Evolutionary conservation across 345 rosid species (phyloP), one percentile per base, ranked within the genome.

Genomic region (Acer saccharum): DNA sequence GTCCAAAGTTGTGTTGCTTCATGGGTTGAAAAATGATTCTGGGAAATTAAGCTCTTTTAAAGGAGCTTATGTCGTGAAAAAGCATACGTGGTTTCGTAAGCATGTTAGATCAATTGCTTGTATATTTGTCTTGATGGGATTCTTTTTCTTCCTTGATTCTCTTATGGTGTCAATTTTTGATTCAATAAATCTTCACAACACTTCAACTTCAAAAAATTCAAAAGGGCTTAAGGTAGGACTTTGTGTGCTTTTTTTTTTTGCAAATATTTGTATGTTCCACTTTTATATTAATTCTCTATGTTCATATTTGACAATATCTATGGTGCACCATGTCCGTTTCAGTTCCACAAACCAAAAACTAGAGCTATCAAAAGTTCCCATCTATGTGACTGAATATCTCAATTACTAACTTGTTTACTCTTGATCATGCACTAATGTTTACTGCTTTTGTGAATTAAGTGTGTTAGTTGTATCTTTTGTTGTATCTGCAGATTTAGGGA

Each of bases 111-210:
- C 86, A 0, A 72, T 91, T 74, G 83, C 83, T 77, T 77, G 80
- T 43, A 80, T 87, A 84, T 76, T 96, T 44, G 78, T 80, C 5
- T 77, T 88, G 76, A 71, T 87, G 69, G 77, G 82, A 72, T 87
- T 88, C 68, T 76, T 93, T 68, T 83, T 92, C 82, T 64, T 88
- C 80, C 85, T 92, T 65, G 99, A 93, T 85, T 84, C 94, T 48
- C 74, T 90, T 65, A 69, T 89, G 89, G 87, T 91, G 43, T 89
- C 96, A 16, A 27, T 93, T 72, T 90, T 85, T 86, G 82, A 82
- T 82, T 90, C 91, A 0, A 76, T 86, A 54, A 73, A 76, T 76
- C 76, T 79, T 41, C 88, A 77, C 18, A 77, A 78, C 77, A 78
- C 81, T 60, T 85, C 97, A 62, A 74, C 79, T 74, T 76, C 85